These are phyloP conservation scores for Stentor roeselii DNA, from an alignment of 73 alveolate genomes.

Conservation along the genomic window DNA sequence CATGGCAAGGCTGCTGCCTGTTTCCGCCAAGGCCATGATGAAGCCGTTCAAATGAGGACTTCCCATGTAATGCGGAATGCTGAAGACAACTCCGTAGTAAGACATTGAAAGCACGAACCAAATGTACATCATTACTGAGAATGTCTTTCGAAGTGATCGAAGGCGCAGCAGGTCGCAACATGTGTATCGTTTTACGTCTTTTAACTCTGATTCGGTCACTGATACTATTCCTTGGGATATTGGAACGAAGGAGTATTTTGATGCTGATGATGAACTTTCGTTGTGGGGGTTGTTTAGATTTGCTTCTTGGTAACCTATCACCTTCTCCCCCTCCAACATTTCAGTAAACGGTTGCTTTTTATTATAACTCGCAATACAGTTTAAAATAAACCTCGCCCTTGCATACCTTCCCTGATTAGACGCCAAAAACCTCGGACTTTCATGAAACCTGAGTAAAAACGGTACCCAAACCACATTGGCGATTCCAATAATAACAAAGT, in stretches of 20 bases:
- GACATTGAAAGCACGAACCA: background rate
- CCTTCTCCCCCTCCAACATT: conserved; percentile 28
- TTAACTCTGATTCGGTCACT: conserved; percentile 15
- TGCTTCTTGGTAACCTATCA: conserved; percentile 24
- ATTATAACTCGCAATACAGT: background rate
- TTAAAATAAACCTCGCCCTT: conserved; percentile 16
- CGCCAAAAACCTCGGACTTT: conserved; percentile 26
- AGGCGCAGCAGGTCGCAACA: background rate
- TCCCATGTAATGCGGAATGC: background rate
- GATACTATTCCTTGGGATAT: conserved; percentile 10
- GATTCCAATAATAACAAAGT: background rate
- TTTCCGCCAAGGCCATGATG: background rate
- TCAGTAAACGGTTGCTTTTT: conserved; percentile 15
- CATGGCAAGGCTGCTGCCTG: background rate
- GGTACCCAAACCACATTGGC: background rate
- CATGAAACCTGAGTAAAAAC: background rate
- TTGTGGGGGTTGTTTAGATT: background rate
- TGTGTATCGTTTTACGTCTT: background rate
- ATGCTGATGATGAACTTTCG: background rate
- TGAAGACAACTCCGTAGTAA: background rate
- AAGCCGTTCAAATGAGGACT: background rate
- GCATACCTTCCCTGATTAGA: conserved; percentile 16
- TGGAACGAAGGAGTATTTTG: conserved; percentile 10
- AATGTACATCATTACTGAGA: background rate
- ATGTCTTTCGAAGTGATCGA: background rate